These are phyloP conservation scores for Suillus plorans DNA, from an alignment of 768 basidiomycete species.

Conservation along the genomic window DNA sequence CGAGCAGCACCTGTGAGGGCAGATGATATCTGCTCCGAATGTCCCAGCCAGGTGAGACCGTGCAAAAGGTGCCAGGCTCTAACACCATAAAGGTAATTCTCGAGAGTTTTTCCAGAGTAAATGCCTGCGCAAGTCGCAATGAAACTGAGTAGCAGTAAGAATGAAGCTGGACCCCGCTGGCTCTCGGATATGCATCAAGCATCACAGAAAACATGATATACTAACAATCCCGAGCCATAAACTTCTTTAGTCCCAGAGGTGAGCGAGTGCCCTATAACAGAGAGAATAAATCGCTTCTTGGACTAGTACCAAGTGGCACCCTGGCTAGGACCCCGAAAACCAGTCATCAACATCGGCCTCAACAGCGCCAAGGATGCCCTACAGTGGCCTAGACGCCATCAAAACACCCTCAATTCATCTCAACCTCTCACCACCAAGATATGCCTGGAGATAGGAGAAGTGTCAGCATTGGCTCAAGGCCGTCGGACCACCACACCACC, in stretches of 20 bases:
- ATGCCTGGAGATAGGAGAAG: neutral
- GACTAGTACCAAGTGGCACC: too few relatives aligned
- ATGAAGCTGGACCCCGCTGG: neutral
- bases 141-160: neutral
- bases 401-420: too few relatives aligned
- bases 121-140: neutral
- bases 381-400: too few relatives aligned
- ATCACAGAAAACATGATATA: neutral
- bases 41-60: neutral
- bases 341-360: too few relatives aligned
- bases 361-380: too few relatives aligned
- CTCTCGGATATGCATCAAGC: neutral
- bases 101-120: neutral
- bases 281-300: neutral
- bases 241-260: neutral
- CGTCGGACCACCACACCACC: accelerated
- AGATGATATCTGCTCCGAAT: neutral
- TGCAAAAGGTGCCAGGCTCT: neutral
- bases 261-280: neutral
- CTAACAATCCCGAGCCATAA: neutral
- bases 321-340: too few relatives aligned
- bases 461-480: neutral
- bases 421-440: too few relatives aligned
- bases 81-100: neutral
- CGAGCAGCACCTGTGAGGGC: neutral